Conservation (phyloP, 495 filamentous ascomycete species). For the Aspergillus wentii region DNA sequence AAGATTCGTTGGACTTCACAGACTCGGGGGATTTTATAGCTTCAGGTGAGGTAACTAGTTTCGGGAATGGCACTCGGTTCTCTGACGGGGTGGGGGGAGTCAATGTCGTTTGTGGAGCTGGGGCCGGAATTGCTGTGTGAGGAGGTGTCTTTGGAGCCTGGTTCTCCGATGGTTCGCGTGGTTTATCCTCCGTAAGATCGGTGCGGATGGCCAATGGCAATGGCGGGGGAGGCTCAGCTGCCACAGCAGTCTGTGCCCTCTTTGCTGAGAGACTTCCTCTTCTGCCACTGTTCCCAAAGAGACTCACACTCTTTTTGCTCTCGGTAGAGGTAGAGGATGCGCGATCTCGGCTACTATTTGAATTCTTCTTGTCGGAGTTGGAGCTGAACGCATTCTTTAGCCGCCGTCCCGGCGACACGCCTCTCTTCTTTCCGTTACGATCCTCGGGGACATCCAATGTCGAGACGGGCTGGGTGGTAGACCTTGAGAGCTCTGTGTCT, state of each 20-base stretch:
- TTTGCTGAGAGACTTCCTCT: constrained; percentile 38
- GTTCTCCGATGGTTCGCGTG: constrained; percentile 12
- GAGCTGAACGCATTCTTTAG: constrained; percentile 42
- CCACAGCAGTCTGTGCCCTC: constrained; percentile 21
- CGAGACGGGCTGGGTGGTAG: constrained; percentile 18
- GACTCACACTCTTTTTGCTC: constrained; percentile 22
- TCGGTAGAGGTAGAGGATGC: constrained; percentile 30
- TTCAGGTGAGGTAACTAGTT: constrained; percentile 18
- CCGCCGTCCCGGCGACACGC: constrained; percentile 38
- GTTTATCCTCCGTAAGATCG: constrained; percentile 25
- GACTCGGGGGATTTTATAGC: constrained; percentile 35
- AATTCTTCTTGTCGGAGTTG: constrained; percentile 31
- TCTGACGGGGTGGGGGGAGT: constrained; percentile 52
- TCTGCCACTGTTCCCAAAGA: constrained; percentile 27
- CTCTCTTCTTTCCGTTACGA: constrained; percentile 29
- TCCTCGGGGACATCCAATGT: constrained; percentile 29
- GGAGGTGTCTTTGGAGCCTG: constrained; percentile 40
- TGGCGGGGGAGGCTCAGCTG: constrained; percentile 24
- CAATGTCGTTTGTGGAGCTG: constrained; percentile 45
- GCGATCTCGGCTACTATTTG: constrained; percentile 39
- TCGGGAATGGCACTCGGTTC: constrained; percentile 12
- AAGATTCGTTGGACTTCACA: constrained; percentile 22
- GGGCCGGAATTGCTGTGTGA: constrained; percentile 34
- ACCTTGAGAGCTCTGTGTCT: constrained; percentile 15
- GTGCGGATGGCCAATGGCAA: constrained; percentile 34